Base-by-base conservation (phyloP, 2,329 filamentous ascomycete genomes). In the Aspergillus caelatus region DNA sequence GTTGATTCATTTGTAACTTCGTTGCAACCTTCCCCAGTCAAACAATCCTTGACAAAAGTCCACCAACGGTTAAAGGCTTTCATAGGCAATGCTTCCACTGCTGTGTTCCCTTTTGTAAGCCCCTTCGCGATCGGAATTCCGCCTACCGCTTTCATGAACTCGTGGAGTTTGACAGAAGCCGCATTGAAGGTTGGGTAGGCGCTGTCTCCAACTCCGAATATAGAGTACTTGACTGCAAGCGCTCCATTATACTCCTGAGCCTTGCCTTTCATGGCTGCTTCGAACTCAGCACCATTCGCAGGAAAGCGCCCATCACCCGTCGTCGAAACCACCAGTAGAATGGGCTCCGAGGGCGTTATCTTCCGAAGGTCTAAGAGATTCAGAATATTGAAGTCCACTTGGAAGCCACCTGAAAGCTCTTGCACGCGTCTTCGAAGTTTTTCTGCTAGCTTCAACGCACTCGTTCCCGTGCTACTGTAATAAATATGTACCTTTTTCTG, bases 101-200 rank as follows among this genome's bases (percentile, higher is more conserved):
- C 58, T 5, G 52, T 52, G 12, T 60, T 41, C 1, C 46, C 46
- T 34, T 60, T 60, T 2, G 43, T 28, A 14, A 60, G 28, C 2
- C 58, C 58, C 2, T 32, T 41, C 3, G 58, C 58, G 30, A 54
- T 60, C 4, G 36, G 48, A 16, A 41, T 14, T 21, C 50, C 34
- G 34, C 48, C 36, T 1, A 45, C 16, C 4, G 21, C 6, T 4
- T 9, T 32, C 32, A 60, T 53, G 36, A 54, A 54, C 7, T 60
- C 32, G 58, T 60, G 43, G 7, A 45, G 34, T 32, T 39, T 43
- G 19, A 30, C 50, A 10, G 58, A 39, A 11, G 58, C 58, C 6
- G 58, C 58, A 39, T 60, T 60, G 48, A 43, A 60, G 9, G 39
- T 60, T 4, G 58, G 48, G 39, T 54, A 60, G 28, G 58, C 58